These are phyloP conservation scores for Fraxinus dipetala DNA, from an alignment of 305 asterid genomes.

Conservation along the genomic window DNA sequence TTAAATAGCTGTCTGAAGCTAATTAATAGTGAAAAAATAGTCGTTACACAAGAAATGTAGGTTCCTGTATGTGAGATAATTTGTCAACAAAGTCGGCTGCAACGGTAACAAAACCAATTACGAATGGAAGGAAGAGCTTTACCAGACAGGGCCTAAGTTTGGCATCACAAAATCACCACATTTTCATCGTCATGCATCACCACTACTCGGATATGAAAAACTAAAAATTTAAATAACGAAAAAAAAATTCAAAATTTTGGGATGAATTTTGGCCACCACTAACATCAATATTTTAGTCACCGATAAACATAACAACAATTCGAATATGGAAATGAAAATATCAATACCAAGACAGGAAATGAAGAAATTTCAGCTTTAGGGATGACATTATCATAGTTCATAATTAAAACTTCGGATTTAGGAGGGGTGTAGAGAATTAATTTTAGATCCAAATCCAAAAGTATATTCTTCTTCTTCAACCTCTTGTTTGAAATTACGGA, in stretches of 20 bases:
- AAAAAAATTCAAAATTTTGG: neutral
- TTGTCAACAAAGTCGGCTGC: no score
- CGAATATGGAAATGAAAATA: neutral
- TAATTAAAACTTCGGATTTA: neutral
- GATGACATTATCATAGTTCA: neutral
- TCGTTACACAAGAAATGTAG: no score
- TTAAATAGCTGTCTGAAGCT: no score
- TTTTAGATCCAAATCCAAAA: neutral
- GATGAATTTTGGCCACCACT: neutral
- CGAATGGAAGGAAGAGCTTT: no score
- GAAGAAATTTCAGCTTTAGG: neutral
- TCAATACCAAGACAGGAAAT: neutral
- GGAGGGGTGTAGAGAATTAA: neutral
- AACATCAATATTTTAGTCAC: neutral
- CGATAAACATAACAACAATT: neutral
- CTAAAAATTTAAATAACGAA: neutral
- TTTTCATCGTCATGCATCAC: neutral
- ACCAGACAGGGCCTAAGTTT: no score
- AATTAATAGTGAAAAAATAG: no score
- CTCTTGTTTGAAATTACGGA: no score
- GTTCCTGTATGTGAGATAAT: no score
- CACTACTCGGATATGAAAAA: neutral
- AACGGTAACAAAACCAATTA: no score
- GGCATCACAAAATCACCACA: neutral
- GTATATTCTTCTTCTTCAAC: neutral